phyloP scores from a whole-genome alignment of 345 rosid species.

The Erodium maritimum region DNA sequence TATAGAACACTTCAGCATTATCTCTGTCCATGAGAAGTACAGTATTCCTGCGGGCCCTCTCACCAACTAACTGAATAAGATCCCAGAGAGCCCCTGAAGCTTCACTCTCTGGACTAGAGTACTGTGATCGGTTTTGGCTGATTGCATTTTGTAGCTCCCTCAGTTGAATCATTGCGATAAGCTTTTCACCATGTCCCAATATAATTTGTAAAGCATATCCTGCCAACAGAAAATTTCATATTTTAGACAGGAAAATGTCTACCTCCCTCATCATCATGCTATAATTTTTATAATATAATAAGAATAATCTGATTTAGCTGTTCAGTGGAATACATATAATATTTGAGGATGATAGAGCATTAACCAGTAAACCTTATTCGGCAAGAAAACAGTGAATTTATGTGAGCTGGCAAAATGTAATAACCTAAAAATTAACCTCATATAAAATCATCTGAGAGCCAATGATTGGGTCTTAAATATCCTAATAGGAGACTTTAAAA shows the following conservation, averaged over 20 bases:
- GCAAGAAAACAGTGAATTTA: background rate
- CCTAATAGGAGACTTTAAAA: background rate
- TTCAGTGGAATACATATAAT: too few relatives aligned
- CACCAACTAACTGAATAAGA: constrained; percentile 87
- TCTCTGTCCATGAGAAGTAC: constrained; percentile 96
- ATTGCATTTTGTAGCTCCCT: constrained; percentile 65
- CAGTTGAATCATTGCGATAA: constrained; percentile 76
- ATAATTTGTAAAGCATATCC: constrained; percentile 67
- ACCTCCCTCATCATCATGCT: background rate
- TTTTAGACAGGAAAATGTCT: constrained; percentile 2
- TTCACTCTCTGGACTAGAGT: constrained; percentile 36
- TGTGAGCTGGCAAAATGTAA: background rate
- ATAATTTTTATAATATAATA: too few relatives aligned
- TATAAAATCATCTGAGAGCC: background rate
- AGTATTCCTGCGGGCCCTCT: constrained; percentile 68
- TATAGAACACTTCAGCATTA: constrained; percentile 88
- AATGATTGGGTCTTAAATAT: too few relatives aligned
- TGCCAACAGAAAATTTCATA: constrained; percentile 19
- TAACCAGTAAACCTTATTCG: too few relatives aligned
- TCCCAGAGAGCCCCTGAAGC: constrained; percentile 76
- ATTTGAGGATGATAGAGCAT: too few relatives aligned
- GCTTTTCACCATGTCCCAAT: constrained; percentile 93
- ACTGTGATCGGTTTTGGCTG: constrained; percentile 48
- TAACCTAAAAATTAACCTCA: background rate
- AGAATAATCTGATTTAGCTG: background rate